These are phyloP conservation scores for Davidsoniella virescens DNA, from an alignment of 2,329 filamentous ascomycete species.

Conservation along the genomic window DNA sequence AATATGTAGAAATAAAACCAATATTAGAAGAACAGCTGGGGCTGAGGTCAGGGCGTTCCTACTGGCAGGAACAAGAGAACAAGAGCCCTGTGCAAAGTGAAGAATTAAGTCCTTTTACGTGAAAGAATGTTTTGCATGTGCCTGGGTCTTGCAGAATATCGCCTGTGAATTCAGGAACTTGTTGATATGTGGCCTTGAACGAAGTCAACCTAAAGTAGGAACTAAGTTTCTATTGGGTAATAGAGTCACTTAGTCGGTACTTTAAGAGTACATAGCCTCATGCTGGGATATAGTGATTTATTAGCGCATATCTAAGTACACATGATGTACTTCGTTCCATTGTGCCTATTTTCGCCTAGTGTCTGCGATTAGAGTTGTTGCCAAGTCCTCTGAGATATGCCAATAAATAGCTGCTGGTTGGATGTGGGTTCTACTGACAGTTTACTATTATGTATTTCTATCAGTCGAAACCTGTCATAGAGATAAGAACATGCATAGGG, in stretches of 20 bases:
- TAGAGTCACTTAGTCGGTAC: neutral
- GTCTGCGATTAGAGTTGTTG: constrained; percentile 1
- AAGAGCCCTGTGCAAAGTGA: no score
- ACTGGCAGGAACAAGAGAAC: no score
- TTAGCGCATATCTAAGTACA: neutral
- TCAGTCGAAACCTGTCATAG: constrained; percentile 3
- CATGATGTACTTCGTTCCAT: neutral
- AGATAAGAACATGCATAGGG: constrained; percentile 7
- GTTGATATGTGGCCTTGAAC: neutral
- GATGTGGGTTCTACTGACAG: constrained; percentile 4
- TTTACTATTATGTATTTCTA: constrained; percentile 13
- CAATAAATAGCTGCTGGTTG: constrained; percentile 6
- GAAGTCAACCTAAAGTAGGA: neutral
- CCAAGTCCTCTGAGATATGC: constrained; percentile 3
- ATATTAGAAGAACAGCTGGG: no score
- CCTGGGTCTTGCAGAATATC: neutral
- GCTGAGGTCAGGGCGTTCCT: no score
- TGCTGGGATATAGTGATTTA: neutral
- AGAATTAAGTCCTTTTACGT: no score
- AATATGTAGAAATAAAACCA: no score
- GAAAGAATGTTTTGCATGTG: neutral
- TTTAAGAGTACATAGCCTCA: constrained; percentile 1
- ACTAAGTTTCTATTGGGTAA: constrained; percentile 9
- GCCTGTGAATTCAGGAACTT: no score
- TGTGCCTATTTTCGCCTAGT: no score